Conservation (phyloP, 257 asterid species). For the Lavandula angustifolia region DNA sequence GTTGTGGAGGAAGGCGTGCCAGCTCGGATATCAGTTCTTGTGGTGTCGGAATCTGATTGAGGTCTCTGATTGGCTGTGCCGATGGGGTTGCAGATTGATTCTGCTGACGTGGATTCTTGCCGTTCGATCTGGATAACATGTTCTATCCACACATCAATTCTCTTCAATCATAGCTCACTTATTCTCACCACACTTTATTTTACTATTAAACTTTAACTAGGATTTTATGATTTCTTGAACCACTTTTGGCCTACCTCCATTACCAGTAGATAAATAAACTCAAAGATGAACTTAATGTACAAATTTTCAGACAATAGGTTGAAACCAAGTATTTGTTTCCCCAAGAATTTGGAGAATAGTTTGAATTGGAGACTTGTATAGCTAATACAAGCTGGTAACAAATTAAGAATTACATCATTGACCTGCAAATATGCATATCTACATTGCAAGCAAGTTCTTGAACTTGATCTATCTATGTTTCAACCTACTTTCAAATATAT, state of each 20-base stretch:
- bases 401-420: no score
- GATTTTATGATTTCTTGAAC: no score
- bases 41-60: slow-evolving; percentile 50
- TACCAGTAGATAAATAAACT: no score
- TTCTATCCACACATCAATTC: slow-evolving; percentile 33
- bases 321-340: no score
- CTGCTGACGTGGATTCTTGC: slow-evolving; percentile 49
- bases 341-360: background rate
- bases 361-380: no score
- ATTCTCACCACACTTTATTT: no score
- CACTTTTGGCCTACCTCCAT: no score
- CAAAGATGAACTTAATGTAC: background rate
- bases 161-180: no score
- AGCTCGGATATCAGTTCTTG: slow-evolving; percentile 35
- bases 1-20: slow-evolving; percentile 73
- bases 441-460: background rate
- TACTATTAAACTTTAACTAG: no score
- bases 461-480: background rate
- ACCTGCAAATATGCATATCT: background rate
- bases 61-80: slow-evolving; percentile 45
- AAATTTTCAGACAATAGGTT: background rate
- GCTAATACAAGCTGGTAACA: no score
- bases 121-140: slow-evolving; percentile 45
- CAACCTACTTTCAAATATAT: background rate
- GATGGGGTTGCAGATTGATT: slow-evolving; percentile 48